Evolutionary conservation across 768 basidiomycete genomes (phyloP).

Genomic region (Leccinum obscurum): DNA sequence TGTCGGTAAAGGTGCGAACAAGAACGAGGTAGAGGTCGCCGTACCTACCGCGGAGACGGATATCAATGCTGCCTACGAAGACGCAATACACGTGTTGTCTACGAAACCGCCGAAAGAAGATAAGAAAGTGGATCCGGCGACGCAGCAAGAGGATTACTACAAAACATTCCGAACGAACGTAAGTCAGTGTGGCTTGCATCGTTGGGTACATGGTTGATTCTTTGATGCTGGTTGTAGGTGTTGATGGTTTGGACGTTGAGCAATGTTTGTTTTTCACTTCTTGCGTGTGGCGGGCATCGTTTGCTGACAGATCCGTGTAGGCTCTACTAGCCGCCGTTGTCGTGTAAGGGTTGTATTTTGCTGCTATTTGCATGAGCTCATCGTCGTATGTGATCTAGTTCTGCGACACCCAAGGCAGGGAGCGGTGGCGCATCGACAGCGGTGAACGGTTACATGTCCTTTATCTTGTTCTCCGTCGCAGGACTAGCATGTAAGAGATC

Average conservation of each 20-base stretch:
- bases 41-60: constrained; percentile 89
- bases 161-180: constrained; percentile 86
- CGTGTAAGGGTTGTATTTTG: constrained; percentile 48
- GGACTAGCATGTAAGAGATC: constrained; percentile 75
- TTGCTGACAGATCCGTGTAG: constrained; percentile 33
- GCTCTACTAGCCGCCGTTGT: constrained; percentile 74
- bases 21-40: constrained; percentile 83
- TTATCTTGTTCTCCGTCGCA: constrained; percentile 85
- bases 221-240: constrained; percentile 43
- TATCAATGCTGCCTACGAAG: constrained; percentile 87
- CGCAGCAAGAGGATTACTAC: constrained; percentile 85
- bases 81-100: constrained; percentile 80
- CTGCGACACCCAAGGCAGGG: constrained; percentile 52
- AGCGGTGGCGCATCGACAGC: constrained; percentile 46
- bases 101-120: constrained; percentile 78
- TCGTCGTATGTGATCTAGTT: constrained; percentile 5
- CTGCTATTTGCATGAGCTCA: background rate
- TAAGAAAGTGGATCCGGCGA: constrained; percentile 56
- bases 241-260: constrained; percentile 86
- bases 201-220: constrained; percentile 13
- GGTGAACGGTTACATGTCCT: constrained; percentile 87
- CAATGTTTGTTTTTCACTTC: constrained; percentile 54
- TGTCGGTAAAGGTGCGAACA: constrained; percentile 51
- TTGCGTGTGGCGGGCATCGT: background rate
- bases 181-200: constrained; percentile 18